Evolutionary conservation across 2,329 filamentous ascomycete genomes (phyloP).

Genomic region (Cladosporium cucumerinum): DNA sequence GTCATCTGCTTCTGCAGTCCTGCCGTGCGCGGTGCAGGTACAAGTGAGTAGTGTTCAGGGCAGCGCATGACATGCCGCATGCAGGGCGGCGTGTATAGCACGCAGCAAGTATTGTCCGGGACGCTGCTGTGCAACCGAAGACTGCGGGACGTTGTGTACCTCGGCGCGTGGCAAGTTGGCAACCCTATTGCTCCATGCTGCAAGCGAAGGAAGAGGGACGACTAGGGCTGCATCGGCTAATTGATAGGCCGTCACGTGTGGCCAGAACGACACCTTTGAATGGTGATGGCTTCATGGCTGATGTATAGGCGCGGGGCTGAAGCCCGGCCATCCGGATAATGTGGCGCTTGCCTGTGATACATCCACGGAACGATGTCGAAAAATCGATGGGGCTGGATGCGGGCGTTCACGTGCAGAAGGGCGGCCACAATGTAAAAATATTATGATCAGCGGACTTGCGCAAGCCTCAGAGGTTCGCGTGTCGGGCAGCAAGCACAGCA

Average conservation of each 20-base stretch:
- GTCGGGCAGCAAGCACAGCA: not conserved
- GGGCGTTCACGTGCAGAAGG: not conserved
- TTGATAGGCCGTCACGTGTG: not conserved
- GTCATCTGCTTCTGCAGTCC: not conserved
- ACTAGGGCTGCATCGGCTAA: slow-evolving; percentile 1
- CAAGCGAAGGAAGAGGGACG: slow-evolving; percentile 10
- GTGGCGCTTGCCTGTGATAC: slow-evolving; percentile 6
- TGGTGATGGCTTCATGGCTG: not conserved
- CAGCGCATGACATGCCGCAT: slow-evolving; percentile 4
- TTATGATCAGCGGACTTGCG: slow-evolving; percentile 9
- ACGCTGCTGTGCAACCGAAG: not conserved
- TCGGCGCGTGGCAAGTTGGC: not conserved
- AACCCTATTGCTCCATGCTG: slow-evolving; percentile 6
- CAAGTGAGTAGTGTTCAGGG: not conserved
- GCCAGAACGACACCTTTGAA: not conserved
- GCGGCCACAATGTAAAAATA: slow-evolving; percentile 14
- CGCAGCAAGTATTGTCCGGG: not conserved
- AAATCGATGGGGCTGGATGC: slow-evolving; percentile 5
- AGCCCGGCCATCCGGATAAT: slow-evolving; percentile 3
- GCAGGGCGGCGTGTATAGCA: not conserved
- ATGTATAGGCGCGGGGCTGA: slow-evolving; percentile 1
- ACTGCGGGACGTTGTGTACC: not conserved
- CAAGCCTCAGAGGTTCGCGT: not conserved
- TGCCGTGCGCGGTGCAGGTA: not conserved
- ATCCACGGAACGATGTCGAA: slow-evolving; percentile 13